A percentile compares a stretch with the other conserved stretches of the same genome.
Evolutionary conservation across 164 flowering plant genomes (phyloP).

Genomic region (Berberis thunbergii): DNA sequence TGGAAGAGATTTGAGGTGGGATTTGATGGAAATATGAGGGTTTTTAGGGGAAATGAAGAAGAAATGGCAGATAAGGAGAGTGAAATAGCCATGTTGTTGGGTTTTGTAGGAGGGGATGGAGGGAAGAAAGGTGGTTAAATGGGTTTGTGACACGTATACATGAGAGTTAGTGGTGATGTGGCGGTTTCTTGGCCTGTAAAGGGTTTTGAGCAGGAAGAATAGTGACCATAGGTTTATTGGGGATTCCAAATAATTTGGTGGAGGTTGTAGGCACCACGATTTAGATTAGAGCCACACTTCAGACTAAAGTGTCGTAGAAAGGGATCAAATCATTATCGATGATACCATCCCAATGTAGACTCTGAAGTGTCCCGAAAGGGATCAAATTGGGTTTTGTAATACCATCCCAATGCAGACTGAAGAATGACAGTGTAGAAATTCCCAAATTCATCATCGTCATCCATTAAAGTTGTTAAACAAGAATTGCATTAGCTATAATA

Average conservation of each 20-base stretch:
- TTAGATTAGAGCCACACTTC: neutral
- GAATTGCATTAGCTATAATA: too few relatives aligned
- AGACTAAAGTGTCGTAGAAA: too few relatives aligned
- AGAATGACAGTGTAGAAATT: too few relatives aligned
- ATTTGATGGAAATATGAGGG: slow-evolving; percentile 2
- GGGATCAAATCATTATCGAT: too few relatives aligned
- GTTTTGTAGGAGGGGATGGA: neutral
- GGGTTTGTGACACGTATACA: slow-evolving; percentile 2
- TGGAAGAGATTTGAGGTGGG: slow-evolving; percentile 12
- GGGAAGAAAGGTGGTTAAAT: neutral
- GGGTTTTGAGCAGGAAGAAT: neutral
- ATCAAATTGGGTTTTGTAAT: too few relatives aligned
- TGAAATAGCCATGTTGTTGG: slow-evolving; percentile 4
- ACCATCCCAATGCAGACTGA: too few relatives aligned
- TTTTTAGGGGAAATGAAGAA: slow-evolving; percentile 5
- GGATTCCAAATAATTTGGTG: neutral
- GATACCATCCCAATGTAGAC: too few relatives aligned
- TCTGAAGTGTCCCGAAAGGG: too few relatives aligned
- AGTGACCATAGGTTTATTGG: neutral
- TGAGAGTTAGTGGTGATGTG: slow-evolving; percentile 3
- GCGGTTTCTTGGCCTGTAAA: neutral
- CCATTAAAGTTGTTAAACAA: too few relatives aligned
- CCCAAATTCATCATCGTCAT: too few relatives aligned
- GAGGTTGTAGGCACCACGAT: neutral
- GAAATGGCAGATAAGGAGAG: neutral